phyloP scores from a whole-genome alignment of 257 asterid genomes.

The Dorcoceras hygrometricum region DNA sequence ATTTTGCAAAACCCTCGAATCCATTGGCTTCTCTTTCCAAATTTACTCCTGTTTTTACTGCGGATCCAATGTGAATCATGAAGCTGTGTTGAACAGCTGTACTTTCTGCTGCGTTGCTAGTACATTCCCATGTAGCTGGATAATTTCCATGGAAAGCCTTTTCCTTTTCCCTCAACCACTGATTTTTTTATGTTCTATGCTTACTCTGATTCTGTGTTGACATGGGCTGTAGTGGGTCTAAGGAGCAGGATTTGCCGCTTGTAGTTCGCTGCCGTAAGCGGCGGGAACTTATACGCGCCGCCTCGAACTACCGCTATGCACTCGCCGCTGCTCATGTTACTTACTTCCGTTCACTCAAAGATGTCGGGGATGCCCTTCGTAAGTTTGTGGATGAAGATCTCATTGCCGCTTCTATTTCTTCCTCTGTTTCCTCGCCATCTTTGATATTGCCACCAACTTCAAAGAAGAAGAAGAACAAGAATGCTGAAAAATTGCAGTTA shows the following conservation, averaged over 20 bases:
- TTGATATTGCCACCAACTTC: conserved; percentile 57
- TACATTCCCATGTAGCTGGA: conserved; percentile 31
- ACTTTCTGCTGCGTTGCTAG: conserved; percentile 25
- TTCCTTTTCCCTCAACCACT: conserved; percentile 30
- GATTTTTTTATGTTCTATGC: conserved; percentile 28
- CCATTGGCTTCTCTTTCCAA: conserved; percentile 20
- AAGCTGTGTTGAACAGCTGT: conserved; percentile 3
- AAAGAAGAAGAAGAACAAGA: conserved; percentile 27
- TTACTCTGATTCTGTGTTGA: not conserved
- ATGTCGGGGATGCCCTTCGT: conserved; percentile 88
- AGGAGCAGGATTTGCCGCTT: conserved; percentile 64
- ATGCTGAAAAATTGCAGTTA: conserved; percentile 35
- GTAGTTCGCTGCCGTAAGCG: conserved; percentile 88
- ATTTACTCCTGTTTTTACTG: not conserved
- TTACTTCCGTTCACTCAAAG: conserved; percentile 72
- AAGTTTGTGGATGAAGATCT: conserved; percentile 91
- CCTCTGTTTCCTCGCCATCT: conserved; percentile 71
- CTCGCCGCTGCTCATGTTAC: conserved; percentile 91
- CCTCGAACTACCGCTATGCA: conserved; percentile 85
- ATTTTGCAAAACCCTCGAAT: conserved; percentile 8
- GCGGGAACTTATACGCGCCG: conserved; percentile 68
- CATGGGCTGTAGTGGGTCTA: conserved; percentile 91
- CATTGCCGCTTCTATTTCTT: conserved; percentile 40
- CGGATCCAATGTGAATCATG: not conserved
- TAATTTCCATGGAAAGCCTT: conserved; percentile 19